Base-by-base conservation (phyloP, 495 filamentous ascomycete species). In the Rhypophila decipiens region DNA sequence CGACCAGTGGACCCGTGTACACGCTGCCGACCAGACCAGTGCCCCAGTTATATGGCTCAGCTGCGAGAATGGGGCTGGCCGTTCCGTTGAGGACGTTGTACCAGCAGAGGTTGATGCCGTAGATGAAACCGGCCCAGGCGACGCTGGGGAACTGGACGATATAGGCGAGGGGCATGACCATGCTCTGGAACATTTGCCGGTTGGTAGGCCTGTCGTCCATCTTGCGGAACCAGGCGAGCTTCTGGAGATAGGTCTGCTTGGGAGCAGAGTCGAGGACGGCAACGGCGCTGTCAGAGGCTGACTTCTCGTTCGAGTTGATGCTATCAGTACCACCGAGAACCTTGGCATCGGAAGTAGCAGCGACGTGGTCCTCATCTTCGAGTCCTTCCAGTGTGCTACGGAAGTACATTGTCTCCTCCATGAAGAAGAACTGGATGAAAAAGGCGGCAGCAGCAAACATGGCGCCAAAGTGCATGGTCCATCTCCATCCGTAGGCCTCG, bases 401-500 rank as follows among this genome's bases (percentile, higher is more conserved):
- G 45, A 47, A 43, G 42, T 56, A 63, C 45, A 50, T 63, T 12
- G 59, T 63, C 40, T 63, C 59, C 42, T 63, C 59, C 52, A 63
- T 55, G 43, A 55, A 42, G 29, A 63, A 57, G 35, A 57, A 59
- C 12, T 50, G 24, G 43, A 63, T 50, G 21, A 73, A 75, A 19
- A 82, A 61, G 3, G 70, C 73, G 1, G 77, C 72, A 0, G 79
- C 83, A 10, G 72, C 67, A 52, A 84, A 71, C 67, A 85, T 80
- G 52, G 80, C 71, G 2, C 75, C 77, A 47, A 75, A 55, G n/a
- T 55, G 46, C 46, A 81, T 73, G 2, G 79, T 77, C 79, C 78
- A 81, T 56, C 64, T 44, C 77, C 78, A 82, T 24, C 78, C 78
- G 39, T 75, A 72, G 24, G 74, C 74, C 49, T 82, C 68, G n/a